Conservation (phyloP, 1,284 basidiomycete genomes). For the Malassezia brasiliensis region DNA sequence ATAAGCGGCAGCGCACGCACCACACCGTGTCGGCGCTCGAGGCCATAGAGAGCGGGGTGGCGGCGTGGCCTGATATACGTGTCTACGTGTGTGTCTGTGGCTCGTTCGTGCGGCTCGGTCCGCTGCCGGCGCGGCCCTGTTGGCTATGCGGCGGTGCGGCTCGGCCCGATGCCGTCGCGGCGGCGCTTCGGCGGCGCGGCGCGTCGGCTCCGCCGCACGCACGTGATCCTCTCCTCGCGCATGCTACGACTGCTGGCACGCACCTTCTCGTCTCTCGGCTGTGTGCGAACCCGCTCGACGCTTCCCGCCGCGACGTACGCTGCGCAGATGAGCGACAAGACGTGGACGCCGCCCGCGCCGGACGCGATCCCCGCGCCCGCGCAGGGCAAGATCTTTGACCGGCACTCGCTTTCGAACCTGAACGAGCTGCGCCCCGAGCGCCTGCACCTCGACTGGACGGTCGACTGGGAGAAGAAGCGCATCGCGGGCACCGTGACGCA, state of each 20-base stretch:
- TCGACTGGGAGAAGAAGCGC: slow-evolving; percentile 64
- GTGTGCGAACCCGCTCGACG: not conserved
- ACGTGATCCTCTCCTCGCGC: not conserved
- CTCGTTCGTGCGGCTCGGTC: too few species aligned
- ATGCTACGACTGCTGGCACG: slow-evolving; percentile 3
- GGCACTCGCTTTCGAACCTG: slow-evolving; percentile 37
- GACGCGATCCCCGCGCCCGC: slow-evolving; percentile 31
- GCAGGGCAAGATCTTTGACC: slow-evolving; percentile 25
- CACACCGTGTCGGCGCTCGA: slow-evolving; percentile 4
- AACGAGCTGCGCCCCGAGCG: slow-evolving; percentile 30
- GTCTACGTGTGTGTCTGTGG: too few species aligned
- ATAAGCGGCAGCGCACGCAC: not conserved
- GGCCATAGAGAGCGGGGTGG: not conserved
- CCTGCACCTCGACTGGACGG: slow-evolving; percentile 62
- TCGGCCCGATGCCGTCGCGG: too few species aligned
- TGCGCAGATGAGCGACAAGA: slow-evolving; percentile 8
- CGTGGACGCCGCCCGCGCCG: slow-evolving; percentile 37
- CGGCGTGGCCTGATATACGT: too few species aligned
- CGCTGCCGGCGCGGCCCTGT: too few species aligned
- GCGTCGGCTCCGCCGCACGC: not conserved
- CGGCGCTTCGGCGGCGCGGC: too few species aligned
- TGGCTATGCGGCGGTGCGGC: too few species aligned
- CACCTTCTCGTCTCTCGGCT: not conserved
- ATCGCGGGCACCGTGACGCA: slow-evolving; percentile 68
- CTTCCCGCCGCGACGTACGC: slow-evolving; percentile 3